Evolutionary conservation across 2,329 filamentous ascomycete species (phyloP), one percentile per base, ranked within the genome.

Genomic region (Graphium sp.): DNA sequence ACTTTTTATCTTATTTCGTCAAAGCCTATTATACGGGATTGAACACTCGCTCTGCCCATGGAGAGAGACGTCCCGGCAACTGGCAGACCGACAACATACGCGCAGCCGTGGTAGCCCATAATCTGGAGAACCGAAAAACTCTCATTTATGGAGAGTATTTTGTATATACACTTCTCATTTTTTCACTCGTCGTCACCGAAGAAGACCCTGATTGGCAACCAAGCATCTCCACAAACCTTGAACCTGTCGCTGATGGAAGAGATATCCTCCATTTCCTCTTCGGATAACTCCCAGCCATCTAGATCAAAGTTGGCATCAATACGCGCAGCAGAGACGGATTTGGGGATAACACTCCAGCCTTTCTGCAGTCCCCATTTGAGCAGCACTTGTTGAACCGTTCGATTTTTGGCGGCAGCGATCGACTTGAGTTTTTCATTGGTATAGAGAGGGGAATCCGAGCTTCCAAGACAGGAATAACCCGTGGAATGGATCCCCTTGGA

Each of bases 261-360:
- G 28, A 91, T 60, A 50, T 66, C 58, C 41, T 65, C 60, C 29
- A 85, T 50, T 56, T 92, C 82, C 26, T 80, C 79, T 4, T 66
- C 63, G 3, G 66, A 74, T 51, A 91, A 55, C 33, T 67, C 59
- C 71, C 74, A 85, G 30, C 75, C 79, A 48, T 84, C 69, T 28
- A 81, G 46, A 23, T 77, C 67, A 41, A 73, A 81, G 62, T 92
- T 91, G 36, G 58, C 66, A 52, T 77, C 61, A 43, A 92, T 84
- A 24, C 82, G 68, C 31, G 60, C 60, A 39, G 72, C 65, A 38
- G 69, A 84, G 33, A 85, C 77, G 28, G 69, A 78, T 65, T 92
- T 92, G 42, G 82, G 82, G 42, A 92, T 82, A 29, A 92, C 81
- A 37, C 71, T 78, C 60, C 75, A 82, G 33, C 77, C 81, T 46